Base-by-base conservation (phyloP, 208 protist genomes). In the Strigomonas culicis region DNA sequence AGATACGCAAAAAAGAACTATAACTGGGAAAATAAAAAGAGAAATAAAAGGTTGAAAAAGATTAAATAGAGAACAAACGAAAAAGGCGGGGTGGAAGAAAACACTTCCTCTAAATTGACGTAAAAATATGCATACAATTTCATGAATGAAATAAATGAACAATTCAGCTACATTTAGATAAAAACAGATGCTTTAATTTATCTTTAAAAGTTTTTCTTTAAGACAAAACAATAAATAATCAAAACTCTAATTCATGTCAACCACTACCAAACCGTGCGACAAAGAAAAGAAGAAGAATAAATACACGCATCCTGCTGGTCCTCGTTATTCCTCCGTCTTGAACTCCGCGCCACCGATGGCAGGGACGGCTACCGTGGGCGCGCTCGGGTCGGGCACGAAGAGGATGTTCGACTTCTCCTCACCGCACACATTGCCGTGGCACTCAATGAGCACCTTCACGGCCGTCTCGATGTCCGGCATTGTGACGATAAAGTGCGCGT, bases 351-450 rank as follows among this genome's bases (percentile, higher is more conserved):
- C n/a, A n/a, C n/a, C n/a, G n/a, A n/a, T n/a, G n/a, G n/a, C n/a
- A n/a, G n/a, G n/a, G n/a, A n/a, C n/a, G n/a, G n/a, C n/a, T n/a
- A n/a, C 47, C 8, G 6, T 7, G 6, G 47, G 66, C 36, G 24
- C 64, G 32, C 47, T 57, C 1, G 86, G 82, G 24, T 72, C 86
- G 41, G 90, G 81, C 57, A 96, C 64, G 64, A 96, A 96, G 58
- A 96, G 83, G 60, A 96, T 84, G 72, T 93, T 93, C 36, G 86
- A 92, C 34, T 86, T 73, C 70, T 96, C 90, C 72, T 96, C 84
- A 3, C 82, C 77, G 71, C 90, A 96, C 4, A 96, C 78, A 63
- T 82, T 78, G 55, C 82, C 88, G 57, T 93, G 86, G 70, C 86
- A 93, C 44, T 77, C 78, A 4, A 92, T 77, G n/a, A 96, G 84